Percentiles rank a stretch among this genome's conserved stretches.
Evolutionary conservation across 2,329 filamentous ascomycete genomes (phyloP).

Genomic region (Camptophora hylomeconis): DNA sequence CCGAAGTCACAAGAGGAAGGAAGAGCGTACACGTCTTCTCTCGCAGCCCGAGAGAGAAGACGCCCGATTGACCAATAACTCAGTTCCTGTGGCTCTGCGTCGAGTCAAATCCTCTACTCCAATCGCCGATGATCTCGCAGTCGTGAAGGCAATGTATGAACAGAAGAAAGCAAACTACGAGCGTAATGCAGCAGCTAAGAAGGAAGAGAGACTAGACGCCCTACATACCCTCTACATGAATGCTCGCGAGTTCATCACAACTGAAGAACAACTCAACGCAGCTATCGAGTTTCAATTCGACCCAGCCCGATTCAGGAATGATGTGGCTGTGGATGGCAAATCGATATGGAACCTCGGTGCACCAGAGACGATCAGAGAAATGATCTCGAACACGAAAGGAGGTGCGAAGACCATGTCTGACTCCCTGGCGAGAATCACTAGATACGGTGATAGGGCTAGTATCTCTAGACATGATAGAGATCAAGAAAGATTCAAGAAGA

Average conservation of each 20-base stretch:
- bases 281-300: slow-evolving; percentile 67
- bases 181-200: slow-evolving; percentile 37
- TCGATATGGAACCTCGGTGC: slow-evolving; percentile 41
- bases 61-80: slow-evolving; percentile 61
- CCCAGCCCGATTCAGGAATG: slow-evolving; percentile 21
- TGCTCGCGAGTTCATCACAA: slow-evolving; percentile 74
- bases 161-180: slow-evolving; percentile 23
- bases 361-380: slow-evolving; percentile 34
- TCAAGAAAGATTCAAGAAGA: slow-evolving; percentile 46
- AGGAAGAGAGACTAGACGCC: slow-evolving; percentile 51
- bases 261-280: slow-evolving; percentile 60
- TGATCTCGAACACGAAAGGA: slow-evolving; percentile 24
- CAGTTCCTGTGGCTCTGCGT: slow-evolving; percentile 43
- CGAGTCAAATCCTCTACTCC: slow-evolving; percentile 25
- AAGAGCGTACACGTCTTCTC: slow-evolving; percentile 38
- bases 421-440: too few species aligned
- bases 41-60: slow-evolving; percentile 58
- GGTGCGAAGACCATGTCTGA: background rate
- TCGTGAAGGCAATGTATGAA: slow-evolving; percentile 26
- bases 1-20: slow-evolving; percentile 36
- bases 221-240: slow-evolving; percentile 84
- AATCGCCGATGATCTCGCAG: slow-evolving; percentile 18
- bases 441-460: slow-evolving; percentile 15
- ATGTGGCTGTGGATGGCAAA: slow-evolving; percentile 24
- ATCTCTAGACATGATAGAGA: slow-evolving; percentile 16